Conservation (phyloP, 352 stramenopile species). For the Globisporangium canariense region DNA sequence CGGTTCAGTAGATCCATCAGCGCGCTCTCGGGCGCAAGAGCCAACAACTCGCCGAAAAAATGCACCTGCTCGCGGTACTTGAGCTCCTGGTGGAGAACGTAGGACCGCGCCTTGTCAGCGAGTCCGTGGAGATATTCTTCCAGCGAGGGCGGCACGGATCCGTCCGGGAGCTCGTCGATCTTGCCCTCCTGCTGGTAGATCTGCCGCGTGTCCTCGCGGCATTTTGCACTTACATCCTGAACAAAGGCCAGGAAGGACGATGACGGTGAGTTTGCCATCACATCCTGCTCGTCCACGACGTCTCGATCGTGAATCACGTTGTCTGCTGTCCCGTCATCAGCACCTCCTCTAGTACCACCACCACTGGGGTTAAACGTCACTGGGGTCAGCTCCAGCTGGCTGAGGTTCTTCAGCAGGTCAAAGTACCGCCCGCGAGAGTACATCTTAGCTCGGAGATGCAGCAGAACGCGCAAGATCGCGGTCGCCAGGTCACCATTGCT, state of each 20-base stretch:
- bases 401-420: constrained; percentile 46
- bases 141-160: constrained; percentile 62
- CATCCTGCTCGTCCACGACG: constrained; percentile 42
- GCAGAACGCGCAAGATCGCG: constrained; percentile 33
- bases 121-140: constrained; percentile 68
- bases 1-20: constrained; percentile 36
- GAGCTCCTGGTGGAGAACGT: constrained; percentile 49
- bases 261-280: neutral
- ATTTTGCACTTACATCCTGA: constrained; percentile 49
- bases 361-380: constrained; percentile 28
- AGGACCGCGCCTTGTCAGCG: constrained; percentile 53
- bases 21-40: constrained; percentile 41
- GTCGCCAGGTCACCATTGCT: constrained; percentile 3
- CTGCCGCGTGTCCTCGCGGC: constrained; percentile 48
- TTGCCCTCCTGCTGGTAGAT: constrained; percentile 65
- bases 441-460: constrained; percentile 57
- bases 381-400: constrained; percentile 38
- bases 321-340: neutral
- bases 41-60: constrained; percentile 54
- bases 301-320: constrained; percentile 34
- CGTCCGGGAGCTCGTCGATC: constrained; percentile 57
- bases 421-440: constrained; percentile 68
- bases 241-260: constrained; percentile 52
- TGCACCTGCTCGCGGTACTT: constrained; percentile 61
- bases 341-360: neutral